Base-by-base conservation (phyloP, 805 yeast species). In the Saccharomycopsis sp. region DNA sequence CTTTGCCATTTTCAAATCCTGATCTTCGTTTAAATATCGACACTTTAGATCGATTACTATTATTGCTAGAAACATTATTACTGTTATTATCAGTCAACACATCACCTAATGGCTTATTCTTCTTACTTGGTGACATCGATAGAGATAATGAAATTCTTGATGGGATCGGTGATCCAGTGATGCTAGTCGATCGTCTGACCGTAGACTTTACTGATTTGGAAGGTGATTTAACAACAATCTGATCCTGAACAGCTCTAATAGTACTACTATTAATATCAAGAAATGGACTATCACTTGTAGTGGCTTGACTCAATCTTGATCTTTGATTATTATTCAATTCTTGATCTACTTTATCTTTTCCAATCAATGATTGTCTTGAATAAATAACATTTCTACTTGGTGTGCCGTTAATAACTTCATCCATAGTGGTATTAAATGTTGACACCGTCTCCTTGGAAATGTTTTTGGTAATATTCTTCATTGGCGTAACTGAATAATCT, bases 261-360 rank as follows among this genome's bases (percentile, higher is more conserved):
- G 50, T 47, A 17, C 41, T 45, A 21, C 37, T 43, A n/a, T 40
- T 36, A 32, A 36, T 40, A 21, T 35, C 45, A 23, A 41, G 23
- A n/a, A 26, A 9, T 16, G 35, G 35, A 31, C 35, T 31, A 17
- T 31, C 35, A 31, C 17, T 31, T 8, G 35, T 14, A 17, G 17
- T 31, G 6, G 35, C 14, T 31, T 17, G 35, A 17, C 17, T 20
- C 9, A 31, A 14, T 20, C 17, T 31, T 9, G 29, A 26, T 20
- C 17, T 31, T 7, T 8, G 20, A 14, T 31, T 20, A 6, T 8
- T 8, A 9, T 5, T 14, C 6, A 14, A 14, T 20, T 31, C 19
- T 31, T 17, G 35, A 13, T 26, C 13, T 9, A 8, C 13, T 13
- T 9, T 9, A 31, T 17, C 35, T 5, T 9, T 20, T 7, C 6